Percentiles rank a stretch among this genome's conserved stretches.
phyloP scores from a whole-genome alignment of 768 basidiomycete species.

The Cyathus striatus region DNA sequence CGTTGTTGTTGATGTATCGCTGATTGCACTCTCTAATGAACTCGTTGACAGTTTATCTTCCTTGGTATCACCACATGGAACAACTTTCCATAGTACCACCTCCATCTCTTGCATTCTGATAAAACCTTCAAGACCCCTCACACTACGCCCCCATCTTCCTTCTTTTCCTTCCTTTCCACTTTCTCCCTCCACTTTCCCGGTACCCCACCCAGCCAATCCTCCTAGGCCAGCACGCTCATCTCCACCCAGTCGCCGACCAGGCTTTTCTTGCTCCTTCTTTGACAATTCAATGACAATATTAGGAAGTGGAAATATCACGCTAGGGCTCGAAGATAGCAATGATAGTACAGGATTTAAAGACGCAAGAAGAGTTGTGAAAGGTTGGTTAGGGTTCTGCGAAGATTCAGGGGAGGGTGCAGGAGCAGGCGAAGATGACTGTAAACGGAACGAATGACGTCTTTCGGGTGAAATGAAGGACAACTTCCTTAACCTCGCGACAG shows the following conservation, averaged over 20 bases:
- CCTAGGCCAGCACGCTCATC: conserved; percentile 51
- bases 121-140: conserved; percentile 50
- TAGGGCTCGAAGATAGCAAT: conserved; percentile 50
- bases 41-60: too few species aligned
- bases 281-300: conserved; percentile 44
- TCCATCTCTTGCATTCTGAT: conserved; percentile 53
- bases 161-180: not conserved
- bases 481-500: conserved; percentile 23
- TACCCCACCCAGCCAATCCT: conserved; percentile 60
- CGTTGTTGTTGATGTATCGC: conserved; percentile 6
- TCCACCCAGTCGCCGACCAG: conserved; percentile 37
- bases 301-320: conserved; percentile 43
- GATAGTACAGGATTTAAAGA: conserved; percentile 32
- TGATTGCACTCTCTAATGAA: too few species aligned
- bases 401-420: conserved; percentile 1
- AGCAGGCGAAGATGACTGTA: conserved; percentile 1
- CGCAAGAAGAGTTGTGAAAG: conserved; percentile 34
- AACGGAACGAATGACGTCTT: conserved; percentile 13
- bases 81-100: too few species aligned
- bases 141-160: conserved; percentile 26
- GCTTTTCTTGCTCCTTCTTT: conserved; percentile 38
- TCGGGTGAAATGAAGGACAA: conserved; percentile 38
- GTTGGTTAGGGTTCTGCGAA: conserved; percentile 11
- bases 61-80: too few species aligned
- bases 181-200: conserved; percentile 21